A percentile compares a stretch with the other conserved stretches of the same genome.
Evolutionary conservation across 306 rosid species (phyloP).

Genomic region (Malus asiatica): DNA sequence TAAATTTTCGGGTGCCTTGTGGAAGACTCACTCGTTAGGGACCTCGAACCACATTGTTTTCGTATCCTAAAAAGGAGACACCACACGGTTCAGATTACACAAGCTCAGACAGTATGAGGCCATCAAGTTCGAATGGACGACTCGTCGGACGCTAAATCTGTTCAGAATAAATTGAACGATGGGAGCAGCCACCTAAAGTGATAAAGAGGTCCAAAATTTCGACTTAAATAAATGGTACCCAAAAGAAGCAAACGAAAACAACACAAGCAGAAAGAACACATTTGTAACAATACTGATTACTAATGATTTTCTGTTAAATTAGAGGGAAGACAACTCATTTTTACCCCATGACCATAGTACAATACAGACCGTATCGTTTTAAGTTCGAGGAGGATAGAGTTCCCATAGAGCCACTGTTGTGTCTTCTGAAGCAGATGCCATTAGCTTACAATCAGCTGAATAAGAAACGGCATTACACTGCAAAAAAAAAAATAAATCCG

Average conservation of each 20-base stretch:
- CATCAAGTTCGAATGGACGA: too few relatives aligned
- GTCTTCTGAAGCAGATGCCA: constrained; percentile 96
- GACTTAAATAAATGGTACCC: neutral
- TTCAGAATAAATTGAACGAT: neutral
- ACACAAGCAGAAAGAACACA: neutral
- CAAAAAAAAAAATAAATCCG: neutral
- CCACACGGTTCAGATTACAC: neutral
- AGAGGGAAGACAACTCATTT: neutral
- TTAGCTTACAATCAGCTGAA: constrained; percentile 58
- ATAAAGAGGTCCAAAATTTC: neutral
- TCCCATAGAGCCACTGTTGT: constrained; percentile 84
- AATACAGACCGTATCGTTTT: constrained; percentile 1
- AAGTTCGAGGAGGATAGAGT: constrained; percentile 69
- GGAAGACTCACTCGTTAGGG: too few relatives aligned
- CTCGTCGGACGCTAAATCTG: too few relatives aligned
- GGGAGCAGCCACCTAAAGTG: neutral
- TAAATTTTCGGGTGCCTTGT: neutral
- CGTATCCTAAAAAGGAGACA: neutral
- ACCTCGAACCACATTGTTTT: neutral
- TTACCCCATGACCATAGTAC: neutral
- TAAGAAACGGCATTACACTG: constrained; percentile 83
- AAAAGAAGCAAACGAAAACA: neutral
- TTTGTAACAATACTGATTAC: neutral
- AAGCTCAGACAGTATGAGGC: too few relatives aligned
- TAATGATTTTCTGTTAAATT: neutral